A percentile compares a stretch with the other conserved stretches of the same genome.
Evolutionary conservation across 306 rosid species (phyloP).

Genomic region (Castanea crenata): DNA sequence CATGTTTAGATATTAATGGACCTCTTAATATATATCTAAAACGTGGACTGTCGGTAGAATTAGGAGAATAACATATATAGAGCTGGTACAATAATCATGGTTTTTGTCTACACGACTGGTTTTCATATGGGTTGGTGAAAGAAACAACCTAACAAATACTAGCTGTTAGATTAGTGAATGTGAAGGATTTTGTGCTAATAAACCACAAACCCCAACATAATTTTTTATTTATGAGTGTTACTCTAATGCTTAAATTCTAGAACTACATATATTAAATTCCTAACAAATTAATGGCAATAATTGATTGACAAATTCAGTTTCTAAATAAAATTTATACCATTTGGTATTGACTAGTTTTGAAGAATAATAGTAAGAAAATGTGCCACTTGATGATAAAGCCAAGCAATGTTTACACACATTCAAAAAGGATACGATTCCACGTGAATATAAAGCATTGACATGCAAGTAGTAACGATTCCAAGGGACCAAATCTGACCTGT

Average conservation of each 20-base stretch:
- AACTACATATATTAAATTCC: no score
- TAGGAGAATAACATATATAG: background rate
- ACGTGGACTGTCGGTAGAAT: background rate
- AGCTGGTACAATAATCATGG: background rate
- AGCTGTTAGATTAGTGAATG: background rate
- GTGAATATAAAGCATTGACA: no score
- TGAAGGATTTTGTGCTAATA: background rate
- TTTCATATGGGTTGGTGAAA: conserved; percentile 12
- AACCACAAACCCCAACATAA: background rate
- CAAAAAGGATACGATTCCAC: no score
- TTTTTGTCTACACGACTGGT: conserved; percentile 10
- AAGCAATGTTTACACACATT: no score
- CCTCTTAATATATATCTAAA: background rate
- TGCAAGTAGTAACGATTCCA: no score
- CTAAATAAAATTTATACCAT: no score
- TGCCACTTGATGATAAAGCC: no score
- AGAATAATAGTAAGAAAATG: no score
- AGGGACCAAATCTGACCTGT: no score
- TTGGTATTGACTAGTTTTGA: no score
- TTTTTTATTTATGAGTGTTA: background rate
- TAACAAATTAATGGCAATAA: no score
- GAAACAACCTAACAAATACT: conserved; percentile 20
- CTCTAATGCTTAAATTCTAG: background rate
- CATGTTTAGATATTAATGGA: background rate
- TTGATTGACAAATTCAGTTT: no score